These are phyloP conservation scores for Linnemannia zychae DNA, from an alignment of 192 early-diverging fungal species.

Conservation along the genomic window DNA sequence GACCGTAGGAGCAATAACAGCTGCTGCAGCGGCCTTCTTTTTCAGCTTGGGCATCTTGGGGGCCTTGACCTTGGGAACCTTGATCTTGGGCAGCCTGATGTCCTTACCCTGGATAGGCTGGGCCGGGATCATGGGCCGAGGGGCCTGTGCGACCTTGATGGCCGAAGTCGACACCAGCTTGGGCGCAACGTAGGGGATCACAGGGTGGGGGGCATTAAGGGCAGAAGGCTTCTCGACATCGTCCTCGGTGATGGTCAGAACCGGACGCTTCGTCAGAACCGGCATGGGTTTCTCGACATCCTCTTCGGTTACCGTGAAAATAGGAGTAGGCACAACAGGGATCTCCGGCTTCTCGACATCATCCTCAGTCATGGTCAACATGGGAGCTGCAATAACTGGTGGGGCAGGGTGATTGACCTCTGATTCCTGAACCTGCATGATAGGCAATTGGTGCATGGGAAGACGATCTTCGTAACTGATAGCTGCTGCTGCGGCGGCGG, in stretches of 20 bases:
- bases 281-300: conserved; percentile 26
- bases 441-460: not conserved
- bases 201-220: conserved; percentile 7
- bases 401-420: conserved; percentile 21
- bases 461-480: conserved; percentile 13
- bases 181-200: conserved; percentile 11
- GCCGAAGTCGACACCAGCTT: conserved; percentile 12
- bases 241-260: conserved; percentile 9
- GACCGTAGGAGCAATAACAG: not conserved
- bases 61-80: not conserved
- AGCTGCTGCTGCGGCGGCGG: conserved; percentile 3
- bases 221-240: conserved; percentile 34
- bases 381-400: not conserved
- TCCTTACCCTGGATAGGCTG: conserved; percentile 19
- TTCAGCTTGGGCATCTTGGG: conserved; percentile 13
- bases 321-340: not conserved
- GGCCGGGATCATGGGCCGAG: conserved; percentile 27
- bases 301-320: conserved; percentile 22
- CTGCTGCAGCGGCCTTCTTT: not conserved
- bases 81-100: conserved; percentile 12
- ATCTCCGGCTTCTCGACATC: conserved; percentile 35
- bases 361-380: conserved; percentile 20
- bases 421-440: not conserved
- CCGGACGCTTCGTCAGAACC: not conserved
- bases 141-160: conserved; percentile 13